Evolutionary conservation across 306 rosid genomes (phyloP).

Genomic region (Prunus persica): Prunus_persica_NCBIv2 NC_034010.1:29576501-29577000

Average conservation of each 20-base stretch:
- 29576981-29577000: conserved; percentile 72
- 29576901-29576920: not conserved
- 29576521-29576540: not conserved
- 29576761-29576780: too few relatives aligned
- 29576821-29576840: too few relatives aligned
- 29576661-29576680: conserved; percentile 68
- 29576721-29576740: not conserved
- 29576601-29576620: conserved; percentile 78
- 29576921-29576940: conserved; percentile 15
- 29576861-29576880: not conserved
- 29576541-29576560: conserved; percentile 7
- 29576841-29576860: not conserved
- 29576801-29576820: too few relatives aligned
- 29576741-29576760: too few relatives aligned
- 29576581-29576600: conserved; percentile 58
- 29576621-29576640: conserved; percentile 67
- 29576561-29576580: conserved; percentile 16
- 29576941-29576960: not conserved
- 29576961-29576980: conserved; percentile 72
- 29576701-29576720: not conserved
- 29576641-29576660: conserved; percentile 59
- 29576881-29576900: not conserved
- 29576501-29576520: not conserved
- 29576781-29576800: too few relatives aligned
- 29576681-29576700: conserved; percentile 20